phyloP scores from a whole-genome alignment of 2,329 filamentous ascomycete genomes.

The Metarhizium sp. region DNA sequence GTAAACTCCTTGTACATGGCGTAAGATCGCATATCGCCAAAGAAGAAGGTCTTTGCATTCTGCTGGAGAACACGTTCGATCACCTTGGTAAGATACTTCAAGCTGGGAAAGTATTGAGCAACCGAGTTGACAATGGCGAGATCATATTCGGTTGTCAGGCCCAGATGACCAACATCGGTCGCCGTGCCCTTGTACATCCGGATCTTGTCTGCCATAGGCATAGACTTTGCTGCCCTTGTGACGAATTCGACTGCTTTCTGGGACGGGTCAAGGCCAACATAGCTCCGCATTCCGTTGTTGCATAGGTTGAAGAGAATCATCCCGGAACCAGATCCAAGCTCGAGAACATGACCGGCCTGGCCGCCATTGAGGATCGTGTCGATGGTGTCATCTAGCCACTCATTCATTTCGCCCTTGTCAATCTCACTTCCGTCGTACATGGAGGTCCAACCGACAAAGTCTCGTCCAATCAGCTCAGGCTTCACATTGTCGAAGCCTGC shows the following conservation, averaged over 20 bases:
- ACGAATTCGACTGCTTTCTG: conserved; percentile 13
- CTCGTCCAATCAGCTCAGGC: not conserved
- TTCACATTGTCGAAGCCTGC: not conserved
- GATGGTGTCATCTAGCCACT: conserved; percentile 5
- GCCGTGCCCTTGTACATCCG: conserved; percentile 13
- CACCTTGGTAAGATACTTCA: conserved; percentile 13
- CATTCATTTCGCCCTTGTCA: conserved; percentile 1
- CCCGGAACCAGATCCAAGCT: conserved; percentile 20
- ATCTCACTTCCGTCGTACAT: conserved; percentile 2
- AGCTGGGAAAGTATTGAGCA: conserved; percentile 18
- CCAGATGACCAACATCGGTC: conserved; percentile 6
- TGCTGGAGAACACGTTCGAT: conserved; percentile 5
- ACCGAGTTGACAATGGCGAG: conserved; percentile 19
- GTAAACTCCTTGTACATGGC: conserved; percentile 10
- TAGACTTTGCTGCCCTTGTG: conserved; percentile 5
- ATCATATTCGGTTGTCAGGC: not conserved
- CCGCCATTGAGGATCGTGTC: not conserved
- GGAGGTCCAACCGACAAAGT: conserved; percentile 1
- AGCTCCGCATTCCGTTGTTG: conserved; percentile 9
- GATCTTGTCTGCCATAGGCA: conserved; percentile 9
- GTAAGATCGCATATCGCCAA: conserved; percentile 14
- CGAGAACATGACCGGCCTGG: conserved; percentile 12
- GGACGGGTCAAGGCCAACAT: conserved; percentile 20
- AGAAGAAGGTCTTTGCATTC: conserved; percentile 8
- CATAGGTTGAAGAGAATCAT: conserved; percentile 22